Evolutionary conservation across 2,329 filamentous ascomycete genomes (phyloP), one percentile per base, ranked within the genome.

Genomic region (Moelleriella libera): DNA sequence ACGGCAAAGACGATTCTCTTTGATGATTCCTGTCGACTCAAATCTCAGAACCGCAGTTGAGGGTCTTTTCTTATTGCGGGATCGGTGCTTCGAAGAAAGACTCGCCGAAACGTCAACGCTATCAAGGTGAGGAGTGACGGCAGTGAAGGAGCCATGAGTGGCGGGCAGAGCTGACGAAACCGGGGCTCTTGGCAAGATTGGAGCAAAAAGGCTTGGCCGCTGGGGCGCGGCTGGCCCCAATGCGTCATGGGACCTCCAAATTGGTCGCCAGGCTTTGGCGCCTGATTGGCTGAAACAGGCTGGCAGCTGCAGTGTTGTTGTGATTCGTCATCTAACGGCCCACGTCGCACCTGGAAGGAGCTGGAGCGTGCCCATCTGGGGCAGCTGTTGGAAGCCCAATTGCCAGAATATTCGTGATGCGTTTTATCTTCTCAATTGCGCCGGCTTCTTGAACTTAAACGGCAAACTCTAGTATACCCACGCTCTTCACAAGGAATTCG

Each of bases 161-260:
- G 39, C 41, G 9, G 41, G 30, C 45, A 34, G 37, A 41, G 29
- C 28, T 49, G 44, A 34, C 37, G 46, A 32, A 34, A 37, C 34
- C 2, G 32, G 29, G 43, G 47, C 47, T 53, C 49, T 55, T 49
- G 55, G 54, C 54, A 52, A 55, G 51, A 37, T 6, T 14, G n/a
- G 9, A 6, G 14, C 21, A 21, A 39, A 29, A 21, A n/a, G 44
- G 34, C 37, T n/a, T 11, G 21, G 3, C 30, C 14, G 28, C 32
- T 40, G 34, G 41, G 43, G 37, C 43, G 32, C n/a, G 40, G 8
- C 34, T 9, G 12, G 8, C 12, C 34, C 34, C 10, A 12, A 41
- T 63, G 63, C 63, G 63, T 66, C 63, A 66, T 65, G 62, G 52
- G 62, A 63, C 60, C 52, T 28, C 6, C 30, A 42, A 5, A 6